Conservation (phyloP, 1,139 yeast genomes). For the Zygosaccharomyces sapae region DNA sequence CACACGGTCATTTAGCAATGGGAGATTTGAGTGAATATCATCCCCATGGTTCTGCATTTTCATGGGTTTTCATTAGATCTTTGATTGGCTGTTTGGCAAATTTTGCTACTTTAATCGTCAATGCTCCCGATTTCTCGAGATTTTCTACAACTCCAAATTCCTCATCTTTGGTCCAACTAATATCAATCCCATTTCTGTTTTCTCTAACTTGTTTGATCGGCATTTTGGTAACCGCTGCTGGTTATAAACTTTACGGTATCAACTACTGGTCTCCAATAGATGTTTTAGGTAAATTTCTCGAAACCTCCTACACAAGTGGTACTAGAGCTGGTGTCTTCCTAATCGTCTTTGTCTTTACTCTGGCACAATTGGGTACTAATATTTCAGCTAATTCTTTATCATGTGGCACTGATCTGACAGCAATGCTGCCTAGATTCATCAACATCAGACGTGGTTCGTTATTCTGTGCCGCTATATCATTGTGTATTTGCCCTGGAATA, state of each 20-base stretch:
- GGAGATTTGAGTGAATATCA: conserved; percentile 26
- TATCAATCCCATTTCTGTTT: conserved; percentile 72
- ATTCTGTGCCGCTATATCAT: conserved; percentile 72
- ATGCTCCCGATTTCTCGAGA: conserved; percentile 88
- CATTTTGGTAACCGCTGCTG: conserved; percentile 79
- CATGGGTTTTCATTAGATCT: conserved; percentile 78
- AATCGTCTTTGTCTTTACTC: conserved; percentile 68
- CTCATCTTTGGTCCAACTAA: conserved; percentile 50
- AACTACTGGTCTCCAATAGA: conserved; percentile 86
- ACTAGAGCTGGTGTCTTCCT: conserved; percentile 87
- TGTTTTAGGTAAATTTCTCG: conserved; percentile 62
- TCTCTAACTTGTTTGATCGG: conserved; percentile 82
- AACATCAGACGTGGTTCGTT: conserved; percentile 81
- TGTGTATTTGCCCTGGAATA: conserved; percentile 88
- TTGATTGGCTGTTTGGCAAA: conserved; percentile 77
- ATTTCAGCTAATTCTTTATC: conserved; percentile 85
- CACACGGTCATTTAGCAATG: conserved; percentile 32
- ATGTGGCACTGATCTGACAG: conserved; percentile 89
- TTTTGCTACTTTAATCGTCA: conserved; percentile 80
- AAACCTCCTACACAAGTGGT: conserved; percentile 55
- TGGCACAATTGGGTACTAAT: conserved; percentile 90
- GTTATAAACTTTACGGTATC: conserved; percentile 61
- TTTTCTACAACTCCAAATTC: conserved; percentile 57
- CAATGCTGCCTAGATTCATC: conserved; percentile 70
- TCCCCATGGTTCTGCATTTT: conserved; percentile 28